Evolutionary conservation across 2,329 filamentous ascomycete genomes (phyloP).

Genomic region (Cladosporium cucumerinum): DNA sequence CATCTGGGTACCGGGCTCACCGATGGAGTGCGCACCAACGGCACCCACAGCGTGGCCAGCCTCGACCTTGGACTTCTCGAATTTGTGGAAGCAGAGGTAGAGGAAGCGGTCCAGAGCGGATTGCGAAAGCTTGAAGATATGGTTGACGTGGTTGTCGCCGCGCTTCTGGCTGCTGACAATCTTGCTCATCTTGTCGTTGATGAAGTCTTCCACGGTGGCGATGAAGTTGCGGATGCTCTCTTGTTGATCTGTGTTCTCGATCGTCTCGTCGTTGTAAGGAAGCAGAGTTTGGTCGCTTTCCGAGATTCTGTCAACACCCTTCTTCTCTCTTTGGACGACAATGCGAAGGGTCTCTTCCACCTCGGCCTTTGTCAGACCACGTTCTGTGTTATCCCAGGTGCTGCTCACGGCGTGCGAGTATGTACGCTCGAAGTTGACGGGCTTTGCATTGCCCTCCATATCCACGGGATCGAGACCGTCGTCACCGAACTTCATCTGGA

Average conservation of each 20-base stretch:
- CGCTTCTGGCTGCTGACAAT: constrained; percentile 28
- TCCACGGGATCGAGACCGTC: constrained; percentile 94
- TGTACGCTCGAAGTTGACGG: constrained; percentile 87
- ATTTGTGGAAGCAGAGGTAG: constrained; percentile 78
- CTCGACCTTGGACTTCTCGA: constrained; percentile 85
- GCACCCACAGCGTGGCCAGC: constrained; percentile 94
- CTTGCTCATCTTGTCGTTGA: constrained; percentile 41
- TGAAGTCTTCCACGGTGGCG: constrained; percentile 69
- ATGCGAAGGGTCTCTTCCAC: constrained; percentile 66
- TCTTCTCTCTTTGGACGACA: constrained; percentile 49
- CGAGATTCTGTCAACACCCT: constrained; percentile 17
- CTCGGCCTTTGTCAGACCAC: constrained; percentile 68
- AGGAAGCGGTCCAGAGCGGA: constrained; percentile 74
- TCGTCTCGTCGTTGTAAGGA: constrained; percentile 32
- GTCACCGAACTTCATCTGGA: constrained; percentile 96
- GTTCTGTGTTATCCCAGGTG: constrained; percentile 76
- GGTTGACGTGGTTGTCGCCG: constrained; percentile 49
- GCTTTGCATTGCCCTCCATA: constrained; percentile 92
- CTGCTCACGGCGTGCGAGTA: constrained; percentile 75
- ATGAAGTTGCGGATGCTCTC: constrained; percentile 84
- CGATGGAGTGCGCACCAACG: constrained; percentile 94
- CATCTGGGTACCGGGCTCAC: constrained; percentile 98
- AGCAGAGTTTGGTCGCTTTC: constrained; percentile 17
- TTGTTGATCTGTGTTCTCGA: constrained; percentile 37
- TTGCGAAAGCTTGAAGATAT: constrained; percentile 78